Evolutionary conservation across 345 rosid species (phyloP), one percentile per base, ranked within the genome.

Genomic region (Eucalyptus rudis): DNA sequence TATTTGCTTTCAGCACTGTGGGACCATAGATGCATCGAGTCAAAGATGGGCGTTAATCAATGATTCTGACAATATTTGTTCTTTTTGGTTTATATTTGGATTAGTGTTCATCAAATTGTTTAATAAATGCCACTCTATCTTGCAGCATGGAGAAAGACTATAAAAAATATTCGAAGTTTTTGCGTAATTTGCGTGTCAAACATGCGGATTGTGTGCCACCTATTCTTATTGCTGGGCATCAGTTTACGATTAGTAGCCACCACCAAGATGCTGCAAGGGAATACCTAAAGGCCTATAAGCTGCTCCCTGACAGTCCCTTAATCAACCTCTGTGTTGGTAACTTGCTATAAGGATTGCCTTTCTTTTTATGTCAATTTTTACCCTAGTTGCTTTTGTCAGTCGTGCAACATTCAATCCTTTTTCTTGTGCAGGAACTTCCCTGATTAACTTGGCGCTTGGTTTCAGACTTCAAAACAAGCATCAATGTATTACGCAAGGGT

Each of bases 261-360:
- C 94, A 95, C 90, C 99, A 97, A 93, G 98, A 97, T 91, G 99
- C 99, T 68, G 97, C 99, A 22, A 94, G 97, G 92, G 98, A 96
- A 86, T 97, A 97, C 93, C 93, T 97, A 49, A 95, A 97, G 93
- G 98, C 99, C 87, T 95, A 94, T 92, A 98, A 94, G 88, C 88
- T 93, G 89, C 90, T 93, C 92, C 99, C 99, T 7, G 96, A 96
- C 85, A 93, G 91, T 92, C 98, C 97, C 86, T 92, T 98, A 62
- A 90, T 96, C 90, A 97, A 95, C 92, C 96, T 97, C n/a, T 97
- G 98, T 89, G 97, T 91, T 20, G 99, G 99, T 96, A 95, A 88
- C 93, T 86, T 83, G 88, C 49, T 68, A 83, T 80, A 45, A 62
- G 27, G 62, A 24, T 71, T 45, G 6, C 47, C 10, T 36, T 49